Percentiles rank a stretch among this genome's conserved stretches.
Conservation (phyloP, 768 basidiomycete species). For the Coprinopsis strossmayeri region DNA sequence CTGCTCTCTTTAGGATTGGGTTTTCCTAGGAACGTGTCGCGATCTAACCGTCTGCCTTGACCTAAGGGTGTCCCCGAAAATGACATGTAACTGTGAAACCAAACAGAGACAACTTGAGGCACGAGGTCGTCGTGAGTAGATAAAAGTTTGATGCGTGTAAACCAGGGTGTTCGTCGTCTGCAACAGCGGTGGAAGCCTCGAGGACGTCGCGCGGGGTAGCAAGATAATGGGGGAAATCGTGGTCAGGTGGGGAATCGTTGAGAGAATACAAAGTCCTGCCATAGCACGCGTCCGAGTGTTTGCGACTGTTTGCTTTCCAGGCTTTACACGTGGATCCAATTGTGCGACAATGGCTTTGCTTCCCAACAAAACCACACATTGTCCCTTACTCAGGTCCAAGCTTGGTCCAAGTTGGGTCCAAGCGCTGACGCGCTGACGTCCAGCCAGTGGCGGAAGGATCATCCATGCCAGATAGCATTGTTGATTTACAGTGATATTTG, state of each 20-base stretch:
- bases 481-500: too few relatives aligned
- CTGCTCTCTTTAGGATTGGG: slow-evolving; percentile 28
- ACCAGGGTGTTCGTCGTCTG: background rate
- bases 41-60: slow-evolving; percentile 84
- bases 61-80: slow-evolving; percentile 79
- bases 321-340: background rate
- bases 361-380: background rate
- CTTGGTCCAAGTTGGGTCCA: too few relatives aligned
- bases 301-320: background rate
- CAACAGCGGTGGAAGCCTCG: background rate
- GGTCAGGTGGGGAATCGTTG: background rate
- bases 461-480: too few relatives aligned
- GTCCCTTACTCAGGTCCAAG: too few relatives aligned
- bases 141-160: background rate
- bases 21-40: slow-evolving; percentile 71
- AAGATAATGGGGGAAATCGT: background rate
- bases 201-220: slow-evolving; percentile 2
- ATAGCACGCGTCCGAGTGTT: background rate
- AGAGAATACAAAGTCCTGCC: background rate
- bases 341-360: background rate
- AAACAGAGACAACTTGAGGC: slow-evolving; percentile 5
- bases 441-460: too few relatives aligned
- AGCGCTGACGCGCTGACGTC: too few relatives aligned
- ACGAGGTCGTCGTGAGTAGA: background rate
- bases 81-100: slow-evolving; percentile 54